phyloP scores from a whole-genome alignment of 2,329 filamentous ascomycete species.

The Dothiorella sarmentorum region DNA sequence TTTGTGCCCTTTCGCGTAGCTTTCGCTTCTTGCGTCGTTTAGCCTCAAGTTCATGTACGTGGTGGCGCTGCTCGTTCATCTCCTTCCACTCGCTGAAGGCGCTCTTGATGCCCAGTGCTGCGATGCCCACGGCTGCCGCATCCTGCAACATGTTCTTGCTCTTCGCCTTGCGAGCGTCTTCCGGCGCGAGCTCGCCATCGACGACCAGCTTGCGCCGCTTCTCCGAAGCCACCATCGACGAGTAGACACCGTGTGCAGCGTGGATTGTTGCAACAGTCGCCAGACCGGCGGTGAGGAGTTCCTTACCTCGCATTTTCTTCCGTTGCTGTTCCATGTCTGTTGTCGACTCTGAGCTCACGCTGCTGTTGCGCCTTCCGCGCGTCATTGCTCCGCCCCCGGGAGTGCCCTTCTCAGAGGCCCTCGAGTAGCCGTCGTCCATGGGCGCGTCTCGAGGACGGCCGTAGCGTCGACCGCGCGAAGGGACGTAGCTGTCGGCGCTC shows the following conservation, averaged over 20 bases:
- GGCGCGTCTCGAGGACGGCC: constrained; percentile 2
- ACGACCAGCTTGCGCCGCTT: constrained; percentile 57
- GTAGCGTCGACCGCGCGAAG: constrained; percentile 44
- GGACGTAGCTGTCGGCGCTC: constrained; percentile 52
- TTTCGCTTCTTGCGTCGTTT: constrained; percentile 47
- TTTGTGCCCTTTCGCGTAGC: constrained; percentile 40
- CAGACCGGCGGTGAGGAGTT: constrained; percentile 62
- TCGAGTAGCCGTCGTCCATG: neutral
- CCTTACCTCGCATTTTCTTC: constrained; percentile 64
- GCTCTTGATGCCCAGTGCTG: constrained; percentile 64
- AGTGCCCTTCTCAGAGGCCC: too few species aligned
- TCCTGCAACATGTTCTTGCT: constrained; percentile 63
- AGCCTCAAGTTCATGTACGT: constrained; percentile 53
- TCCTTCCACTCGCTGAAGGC: constrained; percentile 66
- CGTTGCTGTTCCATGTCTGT: constrained; percentile 60
- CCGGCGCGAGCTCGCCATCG: constrained; percentile 60
- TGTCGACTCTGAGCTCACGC: constrained; percentile 54
- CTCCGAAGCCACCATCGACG: constrained; percentile 61
- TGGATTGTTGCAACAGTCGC: constrained; percentile 68
- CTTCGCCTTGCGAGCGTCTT: constrained; percentile 61
- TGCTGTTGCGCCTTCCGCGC: constrained; percentile 22
- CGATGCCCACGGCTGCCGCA: constrained; percentile 63
- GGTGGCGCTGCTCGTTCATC: constrained; percentile 59
- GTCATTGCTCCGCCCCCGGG: constrained; percentile 31
- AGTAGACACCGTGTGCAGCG: constrained; percentile 63